Conservation (phyloP, 2,329 filamentous ascomycete species). For the Aspergillus ustus region DNA sequence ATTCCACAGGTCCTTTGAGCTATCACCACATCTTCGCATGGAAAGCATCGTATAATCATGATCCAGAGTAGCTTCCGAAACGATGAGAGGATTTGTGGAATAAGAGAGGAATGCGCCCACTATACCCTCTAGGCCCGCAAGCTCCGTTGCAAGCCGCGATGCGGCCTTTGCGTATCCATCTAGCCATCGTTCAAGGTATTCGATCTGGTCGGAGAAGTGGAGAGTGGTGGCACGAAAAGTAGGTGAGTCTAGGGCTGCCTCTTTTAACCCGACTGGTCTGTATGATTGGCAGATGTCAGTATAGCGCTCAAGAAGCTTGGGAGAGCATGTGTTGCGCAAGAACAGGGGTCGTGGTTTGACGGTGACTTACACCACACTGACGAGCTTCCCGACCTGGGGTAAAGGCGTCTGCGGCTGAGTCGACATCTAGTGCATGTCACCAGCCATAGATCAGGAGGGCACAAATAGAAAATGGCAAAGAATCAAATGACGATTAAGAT, state of each 20-base stretch:
- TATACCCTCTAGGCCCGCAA: slow-evolving; percentile 76
- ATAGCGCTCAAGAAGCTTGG: neutral
- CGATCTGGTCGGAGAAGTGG: slow-evolving; percentile 90
- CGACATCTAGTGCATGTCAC: slow-evolving; percentile 47
- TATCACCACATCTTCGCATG: slow-evolving; percentile 82
- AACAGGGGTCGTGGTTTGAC: neutral
- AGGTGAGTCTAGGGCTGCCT: slow-evolving; percentile 94
- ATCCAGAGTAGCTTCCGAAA: slow-evolving; percentile 85
- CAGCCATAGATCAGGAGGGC: slow-evolving; percentile 38
- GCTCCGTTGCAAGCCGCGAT: slow-evolving; percentile 65
- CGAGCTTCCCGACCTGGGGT: slow-evolving; percentile 49
- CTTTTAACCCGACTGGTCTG: slow-evolving; percentile 83
- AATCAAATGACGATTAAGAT: slow-evolving; percentile 11
- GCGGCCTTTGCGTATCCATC: slow-evolving; percentile 70
- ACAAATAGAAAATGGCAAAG: slow-evolving; percentile 18
- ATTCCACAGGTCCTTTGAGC: slow-evolving; percentile 85
- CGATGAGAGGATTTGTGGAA: slow-evolving; percentile 71
- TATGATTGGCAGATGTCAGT: slow-evolving; percentile 20
- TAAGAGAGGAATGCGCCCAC: slow-evolving; percentile 77
- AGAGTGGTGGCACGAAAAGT: slow-evolving; percentile 86
- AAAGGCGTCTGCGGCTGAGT: slow-evolving; percentile 42
- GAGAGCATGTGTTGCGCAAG: neutral
- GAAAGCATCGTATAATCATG: slow-evolving; percentile 93
- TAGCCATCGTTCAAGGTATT: slow-evolving; percentile 90
- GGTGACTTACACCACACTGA: slow-evolving; percentile 50